Base-by-base conservation (phyloP, 768 basidiomycete genomes). In the Calocera cornea region DNA sequence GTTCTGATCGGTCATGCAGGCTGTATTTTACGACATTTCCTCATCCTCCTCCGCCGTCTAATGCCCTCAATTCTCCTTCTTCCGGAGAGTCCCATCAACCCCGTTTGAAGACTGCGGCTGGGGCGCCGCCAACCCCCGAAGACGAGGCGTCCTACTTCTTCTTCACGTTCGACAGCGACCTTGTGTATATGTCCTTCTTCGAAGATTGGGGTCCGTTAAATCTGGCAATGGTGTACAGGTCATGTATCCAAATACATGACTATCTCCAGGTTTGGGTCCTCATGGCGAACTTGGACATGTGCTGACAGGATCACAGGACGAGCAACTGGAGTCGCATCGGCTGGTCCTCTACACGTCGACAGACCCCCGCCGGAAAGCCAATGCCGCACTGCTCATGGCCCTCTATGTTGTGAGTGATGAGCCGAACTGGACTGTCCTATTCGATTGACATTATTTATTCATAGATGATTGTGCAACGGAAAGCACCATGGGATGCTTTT, bases 121-220 rank as follows among this genome's bases (percentile, higher is more conserved):
- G 41, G 82, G 83, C 65, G 27, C 68, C 86, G 47, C 80, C 83
- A 29, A 83, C 88, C 17, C 85, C 87, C 27, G 89, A 92, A 72
- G 88, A 89, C n/a, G 63, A 84, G 70, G 84, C 87, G 67, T 82
- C 83, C 65, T 91, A 90, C 76, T 90, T 91, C 78, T 95, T 88
- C 79, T 93, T 95, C 80, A 91, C 89, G 67, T 85, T 95, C 79
- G 93, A 97, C 77, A 88, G 94, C 81, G 89, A 92, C 71, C 83
- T 97, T 40, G 83, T 89, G 71, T 97, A 97, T 79, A 83, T 93
- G 71, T 91, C 89, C 34, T 97, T 97, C 83, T 95, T 89, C 76
- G 87, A 92, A 75, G 93, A 97, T 76, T 95, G 91, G 87, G 93
- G 93, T 16, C 93, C 93, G 34, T 81, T 94, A 66, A 93, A 93